Evolutionary conservation across 2,329 filamentous ascomycete genomes (phyloP).

Genomic region (Xylogone sp.): DNA sequence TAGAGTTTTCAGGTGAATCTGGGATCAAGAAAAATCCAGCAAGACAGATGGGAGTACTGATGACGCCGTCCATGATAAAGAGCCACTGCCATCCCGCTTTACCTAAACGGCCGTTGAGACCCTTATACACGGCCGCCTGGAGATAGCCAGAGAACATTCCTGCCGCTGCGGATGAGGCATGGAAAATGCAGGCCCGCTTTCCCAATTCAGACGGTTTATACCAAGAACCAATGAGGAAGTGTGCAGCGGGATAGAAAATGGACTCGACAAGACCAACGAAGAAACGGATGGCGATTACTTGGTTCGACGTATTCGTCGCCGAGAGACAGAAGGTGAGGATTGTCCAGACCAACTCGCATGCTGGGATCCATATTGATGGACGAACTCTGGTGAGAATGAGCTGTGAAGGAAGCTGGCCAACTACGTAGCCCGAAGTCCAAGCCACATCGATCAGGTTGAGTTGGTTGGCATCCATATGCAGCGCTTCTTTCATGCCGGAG

Average conservation of each 20-base stretch:
- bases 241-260: constrained; percentile 23
- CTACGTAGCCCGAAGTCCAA: constrained; percentile 53
- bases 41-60: constrained; percentile 26
- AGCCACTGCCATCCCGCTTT: constrained; percentile 42
- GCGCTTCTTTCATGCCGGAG: constrained; percentile 35
- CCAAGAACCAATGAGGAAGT: constrained; percentile 36
- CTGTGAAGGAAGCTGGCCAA: constrained; percentile 39
- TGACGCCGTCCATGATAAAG: constrained; percentile 40
- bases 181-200: constrained; percentile 39
- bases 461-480: constrained; percentile 34
- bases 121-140: constrained; percentile 36
- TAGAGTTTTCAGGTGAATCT: constrained; percentile 22
- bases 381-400: constrained; percentile 37
- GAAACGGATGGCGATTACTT: constrained; percentile 38
- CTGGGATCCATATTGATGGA: constrained; percentile 40
- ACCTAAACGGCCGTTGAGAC: constrained; percentile 34
- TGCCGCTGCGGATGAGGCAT: constrained; percentile 32
- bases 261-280: constrained; percentile 33
- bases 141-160: constrained; percentile 42
- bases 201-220: constrained; percentile 39
- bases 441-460: constrained; percentile 38
- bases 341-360: constrained; percentile 35
- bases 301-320: constrained; percentile 27
- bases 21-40: constrained; percentile 25
- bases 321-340: constrained; percentile 32